phyloP scores from a whole-genome alignment of 148 eudicot genomes.

The Euryodendron excelsum region DNA sequence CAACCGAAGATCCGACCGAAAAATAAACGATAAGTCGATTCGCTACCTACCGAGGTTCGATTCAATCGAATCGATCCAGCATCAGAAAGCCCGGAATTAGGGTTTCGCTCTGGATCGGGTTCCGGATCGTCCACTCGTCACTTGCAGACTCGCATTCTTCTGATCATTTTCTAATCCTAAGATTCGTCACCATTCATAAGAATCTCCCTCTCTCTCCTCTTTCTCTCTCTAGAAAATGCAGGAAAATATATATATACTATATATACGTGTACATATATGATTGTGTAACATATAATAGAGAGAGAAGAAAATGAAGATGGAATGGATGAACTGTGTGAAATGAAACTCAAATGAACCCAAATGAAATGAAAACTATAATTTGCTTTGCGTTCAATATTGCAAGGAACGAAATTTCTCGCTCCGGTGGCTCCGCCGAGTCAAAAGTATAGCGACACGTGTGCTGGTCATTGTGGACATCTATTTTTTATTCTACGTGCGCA shows the following conservation, averaged over 20 bases:
- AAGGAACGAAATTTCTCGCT: slow-evolving; percentile 21
- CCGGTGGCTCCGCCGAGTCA: slow-evolving; percentile 49
- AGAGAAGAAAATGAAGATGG: not conserved
- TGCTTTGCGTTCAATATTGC: too few species aligned
- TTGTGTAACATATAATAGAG: not conserved
- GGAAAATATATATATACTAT: slow-evolving; percentile 13
- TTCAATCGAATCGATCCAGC: slow-evolving; percentile 8
- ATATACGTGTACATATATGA: not conserved
- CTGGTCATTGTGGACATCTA: too few species aligned
- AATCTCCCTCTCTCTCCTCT: slow-evolving; percentile 4
- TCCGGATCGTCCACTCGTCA: not conserved
- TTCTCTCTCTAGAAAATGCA: slow-evolving; percentile 9
- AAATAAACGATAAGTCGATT: not conserved
- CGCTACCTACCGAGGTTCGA: not conserved
- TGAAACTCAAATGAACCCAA: slow-evolving; percentile 24
- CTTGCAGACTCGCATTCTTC: not conserved
- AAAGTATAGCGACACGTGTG: not conserved
- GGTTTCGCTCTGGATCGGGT: not conserved
- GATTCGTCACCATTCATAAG: slow-evolving; percentile 31
- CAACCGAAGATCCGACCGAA: not conserved
- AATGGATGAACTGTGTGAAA: not conserved
- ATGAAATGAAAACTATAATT: slow-evolving; percentile 14
- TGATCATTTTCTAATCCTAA: not conserved
- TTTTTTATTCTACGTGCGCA: too few species aligned
- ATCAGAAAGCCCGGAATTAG: not conserved